These are phyloP conservation scores for Botrytis galanthina DNA, from an alignment of 2,329 filamentous ascomycete species.

Conservation along the genomic window DNA sequence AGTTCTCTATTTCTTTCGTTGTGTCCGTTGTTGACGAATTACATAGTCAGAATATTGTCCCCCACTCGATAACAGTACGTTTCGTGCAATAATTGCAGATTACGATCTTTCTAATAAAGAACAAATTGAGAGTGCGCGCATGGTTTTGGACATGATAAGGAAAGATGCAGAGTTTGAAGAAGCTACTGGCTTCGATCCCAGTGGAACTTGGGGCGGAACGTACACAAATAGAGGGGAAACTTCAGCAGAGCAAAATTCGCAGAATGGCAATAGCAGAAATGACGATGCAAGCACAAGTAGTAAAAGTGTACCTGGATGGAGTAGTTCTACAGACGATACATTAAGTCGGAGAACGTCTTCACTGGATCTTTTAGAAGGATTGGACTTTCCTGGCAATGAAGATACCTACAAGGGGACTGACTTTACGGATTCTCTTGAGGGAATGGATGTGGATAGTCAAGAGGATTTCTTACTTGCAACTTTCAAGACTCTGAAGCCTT, in stretches of 20 bases:
- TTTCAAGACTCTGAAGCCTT: slow-evolving; percentile 66
- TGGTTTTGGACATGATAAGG: slow-evolving; percentile 64
- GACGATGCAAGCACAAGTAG: slow-evolving; percentile 29
- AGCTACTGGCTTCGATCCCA: slow-evolving; percentile 73
- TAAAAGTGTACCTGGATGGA: slow-evolving; percentile 30
- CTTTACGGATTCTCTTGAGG: slow-evolving; percentile 37
- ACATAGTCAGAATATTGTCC: slow-evolving; percentile 20
- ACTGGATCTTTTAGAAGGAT: slow-evolving; percentile 31
- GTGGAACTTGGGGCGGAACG: slow-evolving; percentile 57
- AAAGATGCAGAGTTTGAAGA: slow-evolving; percentile 65
- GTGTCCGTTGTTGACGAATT: neutral
- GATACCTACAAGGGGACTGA: slow-evolving; percentile 47
- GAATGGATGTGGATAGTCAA: slow-evolving; percentile 60
- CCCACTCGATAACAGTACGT: slow-evolving; percentile 48
- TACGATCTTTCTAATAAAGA: slow-evolving; percentile 58
- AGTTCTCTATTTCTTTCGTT: neutral
- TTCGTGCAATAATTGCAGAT: slow-evolving; percentile 74
- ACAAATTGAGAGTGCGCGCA: slow-evolving; percentile 53
- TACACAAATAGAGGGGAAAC: slow-evolving; percentile 8
- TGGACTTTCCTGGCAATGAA: slow-evolving; percentile 36
- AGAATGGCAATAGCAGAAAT: slow-evolving; percentile 21
- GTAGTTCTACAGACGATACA: slow-evolving; percentile 36
- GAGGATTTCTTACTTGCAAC: slow-evolving; percentile 62
- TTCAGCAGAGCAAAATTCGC: slow-evolving; percentile 14
- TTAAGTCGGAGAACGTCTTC: slow-evolving; percentile 30